Evolutionary conservation across 805 yeast genomes (phyloP), one percentile per base, ranked within the genome.

Genomic region (Limtongia smithiae): DNA sequence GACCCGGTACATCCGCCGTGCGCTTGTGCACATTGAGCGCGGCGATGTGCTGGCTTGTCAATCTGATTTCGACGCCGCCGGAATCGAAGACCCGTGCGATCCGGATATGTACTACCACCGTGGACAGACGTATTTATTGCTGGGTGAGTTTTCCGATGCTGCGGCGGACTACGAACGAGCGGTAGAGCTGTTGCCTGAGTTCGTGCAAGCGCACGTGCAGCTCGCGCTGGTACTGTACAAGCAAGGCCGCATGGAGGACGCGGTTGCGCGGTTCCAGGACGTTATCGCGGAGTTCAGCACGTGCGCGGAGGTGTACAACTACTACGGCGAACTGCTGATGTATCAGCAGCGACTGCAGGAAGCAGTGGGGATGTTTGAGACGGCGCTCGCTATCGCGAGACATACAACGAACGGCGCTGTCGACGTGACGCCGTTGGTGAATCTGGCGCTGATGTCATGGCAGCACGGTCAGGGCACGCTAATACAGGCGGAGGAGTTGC

Each of bases 71-170:
- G 78, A 79, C 44, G 71, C 73, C 46, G 97, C 97, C 22, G 73
- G 80, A 52, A 71, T 74, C 51, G 65, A 83, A 54, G 82, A 85
- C 63, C 79, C 90, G 43, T 70, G 77, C 21, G 78, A 81, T 62
- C 81, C 93, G 30, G 95, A 93, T 64, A 79, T 83, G 59, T 86
- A 82, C 73, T 91, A 93, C 75, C 97, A 91, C 71, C 81, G 83
- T 67, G 98, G 95, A 60, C 98, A 91, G 78, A 76, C 89, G 65
- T 79, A 77, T 67, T 91, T 90, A 72, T 73, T 93, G 62, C 80
- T 85, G 54, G 83, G 82, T 56, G 85, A 87, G 54, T 79, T 85
- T 62, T 71, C 69, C 30, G 74, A 79, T 57, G 97, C 97, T 32
- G 77, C 80, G 63, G 70, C 66, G 32, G 81, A 85, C 70, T 93